phyloP scores from a whole-genome alignment of 495 filamentous ascomycete species.

The Hypomontagnella monticulosa region DNA sequence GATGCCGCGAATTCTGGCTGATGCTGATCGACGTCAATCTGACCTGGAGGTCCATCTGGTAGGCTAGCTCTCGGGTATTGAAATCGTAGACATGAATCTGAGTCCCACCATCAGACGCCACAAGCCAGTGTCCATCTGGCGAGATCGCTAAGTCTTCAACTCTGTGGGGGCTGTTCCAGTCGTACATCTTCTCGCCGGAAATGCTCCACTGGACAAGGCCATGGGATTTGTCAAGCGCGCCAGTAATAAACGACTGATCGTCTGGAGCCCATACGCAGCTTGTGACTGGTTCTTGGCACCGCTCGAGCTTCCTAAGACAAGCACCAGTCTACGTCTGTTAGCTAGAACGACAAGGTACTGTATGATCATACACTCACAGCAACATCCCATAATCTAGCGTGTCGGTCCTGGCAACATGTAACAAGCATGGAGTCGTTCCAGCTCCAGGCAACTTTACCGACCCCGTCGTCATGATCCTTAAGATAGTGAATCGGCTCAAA shows the following conservation, averaged over 20 bases:
- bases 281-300: constrained; percentile 82
- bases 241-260: constrained; percentile 80
- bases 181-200: constrained; percentile 63
- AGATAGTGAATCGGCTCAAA: constrained; percentile 74
- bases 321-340: constrained; percentile 69
- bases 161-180: constrained; percentile 74
- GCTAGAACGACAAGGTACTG: background rate
- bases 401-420: constrained; percentile 78
- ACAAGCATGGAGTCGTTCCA: constrained; percentile 88
- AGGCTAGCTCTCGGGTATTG: constrained; percentile 73
- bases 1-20: constrained; percentile 76
- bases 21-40: constrained; percentile 81
- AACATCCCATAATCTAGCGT: constrained; percentile 81
- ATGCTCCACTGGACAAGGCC: constrained; percentile 76
- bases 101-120: constrained; percentile 75
- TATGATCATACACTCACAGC: constrained; percentile 62
- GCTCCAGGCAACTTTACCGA: constrained; percentile 87
- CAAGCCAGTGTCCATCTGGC: constrained; percentile 77
- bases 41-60: constrained; percentile 71
- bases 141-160: constrained; percentile 87
- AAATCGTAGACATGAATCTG: constrained; percentile 87
- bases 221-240: constrained; percentile 73
- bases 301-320: constrained; percentile 68
- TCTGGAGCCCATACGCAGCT: constrained; percentile 87
- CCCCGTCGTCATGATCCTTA: constrained; percentile 68